A percentile compares a stretch with the other conserved stretches of the same genome.
Evolutionary conservation across 129 eudicot species (phyloP).

Genomic region (Solidago caesia): DNA sequence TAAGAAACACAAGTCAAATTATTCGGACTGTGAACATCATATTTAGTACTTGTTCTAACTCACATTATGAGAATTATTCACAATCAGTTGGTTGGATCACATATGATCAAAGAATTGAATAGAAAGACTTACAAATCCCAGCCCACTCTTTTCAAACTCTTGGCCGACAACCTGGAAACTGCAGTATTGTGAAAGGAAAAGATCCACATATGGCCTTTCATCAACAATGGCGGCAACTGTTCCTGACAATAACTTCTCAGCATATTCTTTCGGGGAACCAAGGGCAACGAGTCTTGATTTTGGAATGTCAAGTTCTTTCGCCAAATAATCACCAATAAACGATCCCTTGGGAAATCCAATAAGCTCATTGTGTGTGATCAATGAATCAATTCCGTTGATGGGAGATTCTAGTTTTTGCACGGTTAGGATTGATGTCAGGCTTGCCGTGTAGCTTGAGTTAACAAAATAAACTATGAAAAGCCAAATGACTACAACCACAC

Average conservation of each 20-base stretch:
- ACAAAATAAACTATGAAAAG: not conserved
- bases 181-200: constrained; percentile 5
- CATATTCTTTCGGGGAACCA: not conserved
- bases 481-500: not conserved
- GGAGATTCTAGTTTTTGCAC: not conserved
- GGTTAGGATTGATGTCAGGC: not conserved
- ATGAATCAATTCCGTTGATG: not conserved
- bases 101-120: not conserved
- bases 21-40: too few relatives aligned
- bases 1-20: too few relatives aligned
- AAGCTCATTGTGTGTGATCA: not conserved
- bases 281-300: constrained; percentile 5
- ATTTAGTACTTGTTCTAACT: too few relatives aligned
- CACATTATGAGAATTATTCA: too few relatives aligned
- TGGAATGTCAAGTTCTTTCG: not conserved
- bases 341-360: not conserved
- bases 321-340: not conserved
- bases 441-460: constrained; percentile 5
- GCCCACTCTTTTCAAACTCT: not conserved
- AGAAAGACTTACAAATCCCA: not conserved
- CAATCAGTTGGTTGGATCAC: too few relatives aligned
- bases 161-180: not conserved
- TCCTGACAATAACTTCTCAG: not conserved
- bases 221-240: not conserved
- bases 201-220: constrained; percentile 4